Conservation (phyloP, 2,329 filamentous ascomycete species). For the Aspergillus ochraceoroseus region DNA sequence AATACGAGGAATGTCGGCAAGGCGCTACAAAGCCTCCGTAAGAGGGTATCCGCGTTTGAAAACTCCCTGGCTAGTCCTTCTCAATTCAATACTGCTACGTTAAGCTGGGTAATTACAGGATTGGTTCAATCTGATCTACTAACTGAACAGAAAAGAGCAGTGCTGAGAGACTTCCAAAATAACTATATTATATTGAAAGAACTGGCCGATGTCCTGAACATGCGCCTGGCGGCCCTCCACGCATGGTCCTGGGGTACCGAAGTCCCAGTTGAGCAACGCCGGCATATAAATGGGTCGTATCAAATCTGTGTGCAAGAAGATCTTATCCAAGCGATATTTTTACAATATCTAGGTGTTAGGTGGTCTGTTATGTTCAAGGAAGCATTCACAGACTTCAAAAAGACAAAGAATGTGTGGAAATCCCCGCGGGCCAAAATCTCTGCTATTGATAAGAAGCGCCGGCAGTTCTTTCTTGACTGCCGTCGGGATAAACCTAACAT, state of each 20-base stretch:
- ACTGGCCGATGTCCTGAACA: conserved; percentile 15
- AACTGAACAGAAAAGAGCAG: conserved; percentile 13
- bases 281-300: conserved; percentile 14
- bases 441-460: conserved; percentile 12
- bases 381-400: conserved; percentile 3
- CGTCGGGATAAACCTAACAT: not conserved
- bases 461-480: conserved; percentile 9
- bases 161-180: conserved; percentile 11
- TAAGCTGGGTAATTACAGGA: conserved; percentile 10
- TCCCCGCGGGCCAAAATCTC: conserved; percentile 5
- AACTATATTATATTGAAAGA: conserved; percentile 11
- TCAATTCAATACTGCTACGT: not conserved
- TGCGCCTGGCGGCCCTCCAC: conserved; percentile 9
- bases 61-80: not conserved
- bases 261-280: conserved; percentile 11
- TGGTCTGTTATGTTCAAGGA: conserved; percentile 15
- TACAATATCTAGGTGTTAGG: conserved; percentile 12
- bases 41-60: conserved; percentile 5
- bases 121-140: conserved; percentile 9
- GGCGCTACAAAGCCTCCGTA: conserved; percentile 3
- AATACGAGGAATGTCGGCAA: not conserved
- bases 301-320: conserved; percentile 16
- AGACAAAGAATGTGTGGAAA: conserved; percentile 8
- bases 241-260: conserved; percentile 15
- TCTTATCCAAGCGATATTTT: conserved; percentile 16